A percentile compares a stretch with the other conserved stretches of the same genome.
Conservation (phyloP, 202 grass and related monocot species). For the Dendrocalamus latiflorus region DNA sequence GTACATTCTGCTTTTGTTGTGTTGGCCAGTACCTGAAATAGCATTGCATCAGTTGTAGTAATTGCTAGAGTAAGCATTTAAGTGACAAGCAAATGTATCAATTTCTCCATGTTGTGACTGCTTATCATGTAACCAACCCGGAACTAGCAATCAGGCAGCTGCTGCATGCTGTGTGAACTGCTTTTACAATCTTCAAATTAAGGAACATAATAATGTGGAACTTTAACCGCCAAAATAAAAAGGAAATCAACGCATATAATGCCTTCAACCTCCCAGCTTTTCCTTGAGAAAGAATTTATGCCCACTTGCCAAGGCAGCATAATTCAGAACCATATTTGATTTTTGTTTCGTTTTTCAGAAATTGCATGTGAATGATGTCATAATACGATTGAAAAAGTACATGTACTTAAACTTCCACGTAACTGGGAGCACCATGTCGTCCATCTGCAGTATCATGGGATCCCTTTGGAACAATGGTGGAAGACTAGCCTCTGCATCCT, state of each 20-base stretch:
- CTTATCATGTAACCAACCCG: neutral
- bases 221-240: neutral
- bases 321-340: neutral
- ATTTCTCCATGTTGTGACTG: neutral
- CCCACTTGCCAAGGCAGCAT: neutral
- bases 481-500: constrained; percentile 82
- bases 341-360: neutral
- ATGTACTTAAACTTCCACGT: constrained; percentile 94
- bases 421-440: constrained; percentile 63
- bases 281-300: constrained; percentile 3
- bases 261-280: constrained; percentile 9
- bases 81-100: neutral
- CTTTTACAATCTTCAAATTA: neutral
- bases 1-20: constrained; percentile 99
- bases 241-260: neutral
- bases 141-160: neutral
- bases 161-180: neutral
- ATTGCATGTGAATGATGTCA: neutral
- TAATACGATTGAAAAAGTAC: constrained; percentile 31
- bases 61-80: neutral
- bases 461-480: constrained; percentile 73
- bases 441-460: constrained; percentile 66
- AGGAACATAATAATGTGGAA: neutral
- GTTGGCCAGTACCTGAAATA: constrained; percentile 83
- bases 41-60: neutral